Conservation (phyloP, 2,329 filamentous ascomycete species). For the Claviceps capensis region DNA sequence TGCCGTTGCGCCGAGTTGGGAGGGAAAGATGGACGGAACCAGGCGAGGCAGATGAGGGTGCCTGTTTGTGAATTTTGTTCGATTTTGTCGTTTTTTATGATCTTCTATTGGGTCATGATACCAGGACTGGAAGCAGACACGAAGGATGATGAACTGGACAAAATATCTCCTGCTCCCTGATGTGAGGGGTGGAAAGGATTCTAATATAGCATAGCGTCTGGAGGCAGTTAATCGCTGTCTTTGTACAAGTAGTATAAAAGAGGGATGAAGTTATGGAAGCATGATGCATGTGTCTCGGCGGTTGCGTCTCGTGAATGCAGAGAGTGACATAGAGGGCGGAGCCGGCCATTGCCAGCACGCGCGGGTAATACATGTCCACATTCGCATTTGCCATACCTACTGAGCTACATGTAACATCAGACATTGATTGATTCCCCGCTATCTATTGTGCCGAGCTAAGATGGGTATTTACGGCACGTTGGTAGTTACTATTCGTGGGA, state of each 20-base stretch:
- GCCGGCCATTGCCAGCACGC: no score
- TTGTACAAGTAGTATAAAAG: neutral
- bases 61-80: neutral
- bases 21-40: neutral
- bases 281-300: no score
- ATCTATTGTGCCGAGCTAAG: no score
- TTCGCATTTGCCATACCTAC: no score
- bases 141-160: constrained; percentile 3
- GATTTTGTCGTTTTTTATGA: neutral
- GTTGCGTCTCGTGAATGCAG: no score
- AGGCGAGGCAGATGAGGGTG: neutral
- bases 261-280: neutral
- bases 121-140: neutral
- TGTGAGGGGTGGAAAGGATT: neutral
- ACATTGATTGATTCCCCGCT: no score
- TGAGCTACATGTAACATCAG: no score
- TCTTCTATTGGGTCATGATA: neutral
- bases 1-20: no score
- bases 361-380: no score
- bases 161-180: neutral
- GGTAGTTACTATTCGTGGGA: no score
- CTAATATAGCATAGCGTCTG: constrained; percentile 4
- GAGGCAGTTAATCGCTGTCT: constrained; percentile 4
- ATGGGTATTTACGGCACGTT: no score
- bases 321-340: no score